These are phyloP conservation scores for Litchi chinensis DNA, from an alignment of 345 rosid species.

Conservation along the genomic window DNA sequence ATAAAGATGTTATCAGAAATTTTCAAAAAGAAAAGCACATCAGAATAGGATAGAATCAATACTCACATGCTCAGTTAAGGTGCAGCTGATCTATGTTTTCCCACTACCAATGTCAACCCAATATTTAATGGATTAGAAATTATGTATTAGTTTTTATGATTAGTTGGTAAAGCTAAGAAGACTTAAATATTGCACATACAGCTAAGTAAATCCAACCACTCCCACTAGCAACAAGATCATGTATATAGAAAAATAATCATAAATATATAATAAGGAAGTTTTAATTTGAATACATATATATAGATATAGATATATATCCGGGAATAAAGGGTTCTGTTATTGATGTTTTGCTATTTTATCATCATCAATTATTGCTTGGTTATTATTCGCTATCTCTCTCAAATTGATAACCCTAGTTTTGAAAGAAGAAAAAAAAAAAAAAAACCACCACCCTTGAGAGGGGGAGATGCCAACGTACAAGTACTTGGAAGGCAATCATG, in stretches of 20 bases:
- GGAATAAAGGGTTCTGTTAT: not conserved
- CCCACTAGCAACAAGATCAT: not conserved
- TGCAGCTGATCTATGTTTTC: conserved; percentile 9
- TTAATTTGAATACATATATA: too few species aligned
- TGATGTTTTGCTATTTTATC: not conserved
- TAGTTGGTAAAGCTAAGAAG: not conserved
- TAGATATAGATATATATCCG: not conserved
- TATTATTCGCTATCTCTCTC: not conserved
- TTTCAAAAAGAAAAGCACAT: conserved; percentile 5
- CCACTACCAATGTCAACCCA: conserved; percentile 13
- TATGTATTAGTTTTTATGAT: not conserved
- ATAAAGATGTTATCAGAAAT: conserved; percentile 5
- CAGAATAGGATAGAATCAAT: conserved; percentile 14
- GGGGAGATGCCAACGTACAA: not conserved
- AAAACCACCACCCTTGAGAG: not conserved
- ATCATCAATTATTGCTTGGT: not conserved
- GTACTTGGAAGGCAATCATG: not conserved
- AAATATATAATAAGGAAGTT: not conserved
- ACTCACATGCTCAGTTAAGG: not conserved
- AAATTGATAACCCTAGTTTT: not conserved
- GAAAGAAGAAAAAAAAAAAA: not conserved
- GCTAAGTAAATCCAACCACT: conserved; percentile 9
- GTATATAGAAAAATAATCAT: not conserved
- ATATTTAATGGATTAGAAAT: not conserved
- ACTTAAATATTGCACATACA: not conserved